A percentile compares a stretch with the other conserved stretches of the same genome.
Conservation (phyloP, 306 rosid genomes). For the Dalbergia cochinchinensis region DNA sequence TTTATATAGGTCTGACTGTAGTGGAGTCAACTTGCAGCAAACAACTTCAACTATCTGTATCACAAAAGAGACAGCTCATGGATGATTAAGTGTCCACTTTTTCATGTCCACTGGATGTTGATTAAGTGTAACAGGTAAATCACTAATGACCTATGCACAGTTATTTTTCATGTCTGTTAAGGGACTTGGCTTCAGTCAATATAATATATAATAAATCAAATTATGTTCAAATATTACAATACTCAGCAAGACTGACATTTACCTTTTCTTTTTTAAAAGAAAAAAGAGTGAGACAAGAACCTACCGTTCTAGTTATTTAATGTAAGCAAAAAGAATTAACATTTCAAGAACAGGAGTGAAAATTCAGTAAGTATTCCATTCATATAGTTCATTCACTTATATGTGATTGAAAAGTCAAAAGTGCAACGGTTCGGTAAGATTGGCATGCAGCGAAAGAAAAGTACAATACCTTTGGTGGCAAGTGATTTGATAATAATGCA, state of each 20-base stretch:
- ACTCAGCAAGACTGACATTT: slow-evolving; percentile 8
- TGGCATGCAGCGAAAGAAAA: slow-evolving; percentile 41
- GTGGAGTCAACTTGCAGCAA: slow-evolving; percentile 96
- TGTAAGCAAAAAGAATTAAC: slow-evolving; percentile 13
- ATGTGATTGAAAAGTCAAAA: slow-evolving; percentile 11
- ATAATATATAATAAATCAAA: slow-evolving; percentile 10
- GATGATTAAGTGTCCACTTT: no score
- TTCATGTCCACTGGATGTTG: slow-evolving; percentile 12
- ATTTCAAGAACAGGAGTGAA: slow-evolving; percentile 20
- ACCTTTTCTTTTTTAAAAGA: neutral
- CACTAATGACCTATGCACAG: slow-evolving; percentile 21
- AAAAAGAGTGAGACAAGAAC: neutral
- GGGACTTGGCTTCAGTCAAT: neutral
- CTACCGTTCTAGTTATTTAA: slow-evolving; percentile 6
- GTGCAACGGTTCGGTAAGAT: slow-evolving; percentile 30
- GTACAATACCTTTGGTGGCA: slow-evolving; percentile 89
- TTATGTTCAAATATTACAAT: slow-evolving; percentile 31
- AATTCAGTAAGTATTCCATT: slow-evolving; percentile 17
- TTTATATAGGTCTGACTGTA: slow-evolving; percentile 86
- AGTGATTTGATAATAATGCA: slow-evolving; percentile 88
- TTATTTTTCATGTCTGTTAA: slow-evolving; percentile 29
- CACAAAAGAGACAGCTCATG: slow-evolving; percentile 43
- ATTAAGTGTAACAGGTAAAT: slow-evolving; percentile 33
- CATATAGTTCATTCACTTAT: neutral
- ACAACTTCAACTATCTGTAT: slow-evolving; percentile 94